Percentiles rank a stretch among this genome's conserved stretches.
phyloP scores from a whole-genome alignment of 73 alveolate genomes.

The Paramecium biaurelia region DNA sequence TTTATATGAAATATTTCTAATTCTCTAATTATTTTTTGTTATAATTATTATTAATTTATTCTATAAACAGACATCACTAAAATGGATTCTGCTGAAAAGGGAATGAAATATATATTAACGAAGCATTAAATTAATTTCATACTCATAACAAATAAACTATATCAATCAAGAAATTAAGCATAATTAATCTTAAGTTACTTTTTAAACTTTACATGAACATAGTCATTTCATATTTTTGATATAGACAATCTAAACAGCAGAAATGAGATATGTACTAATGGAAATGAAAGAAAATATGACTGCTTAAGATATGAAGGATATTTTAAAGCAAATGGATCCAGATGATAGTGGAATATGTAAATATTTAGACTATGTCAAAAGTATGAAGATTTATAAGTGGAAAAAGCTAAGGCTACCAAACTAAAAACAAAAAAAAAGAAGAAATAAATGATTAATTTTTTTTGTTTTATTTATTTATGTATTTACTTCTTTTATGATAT shows the following conservation, averaged over 20 bases:
- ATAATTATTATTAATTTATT: neutral
- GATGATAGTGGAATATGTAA: conserved; percentile 45
- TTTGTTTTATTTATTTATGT: neutral
- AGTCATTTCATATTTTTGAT: conserved; percentile 37
- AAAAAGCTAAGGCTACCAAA: conserved; percentile 32
- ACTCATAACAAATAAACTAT: conserved; percentile 64
- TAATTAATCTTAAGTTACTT: neutral
- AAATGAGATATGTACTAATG: conserved; percentile 33
- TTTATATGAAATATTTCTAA: neutral
- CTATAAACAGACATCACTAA: neutral
- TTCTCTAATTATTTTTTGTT: neutral
- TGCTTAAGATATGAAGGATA: conserved; percentile 22
- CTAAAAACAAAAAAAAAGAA: conserved; percentile 18
- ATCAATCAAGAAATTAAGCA: conserved; percentile 59
- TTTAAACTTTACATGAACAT: conserved; percentile 6
- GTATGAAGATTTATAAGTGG: conserved; percentile 14
- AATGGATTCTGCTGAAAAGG: conserved; percentile 13
- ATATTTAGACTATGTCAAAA: conserved; percentile 44
- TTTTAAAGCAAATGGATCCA: conserved; percentile 45
- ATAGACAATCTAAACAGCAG: neutral
- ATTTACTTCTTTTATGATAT: neutral
- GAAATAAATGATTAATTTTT: neutral
- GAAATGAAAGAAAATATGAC: conserved; percentile 43
- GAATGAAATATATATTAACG: conserved; percentile 47
- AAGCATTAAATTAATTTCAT: conserved; percentile 58